Evolutionary conservation across 169 alveolate species (phyloP).

Genomic region (Cryptosporidium andersoni): DNA sequence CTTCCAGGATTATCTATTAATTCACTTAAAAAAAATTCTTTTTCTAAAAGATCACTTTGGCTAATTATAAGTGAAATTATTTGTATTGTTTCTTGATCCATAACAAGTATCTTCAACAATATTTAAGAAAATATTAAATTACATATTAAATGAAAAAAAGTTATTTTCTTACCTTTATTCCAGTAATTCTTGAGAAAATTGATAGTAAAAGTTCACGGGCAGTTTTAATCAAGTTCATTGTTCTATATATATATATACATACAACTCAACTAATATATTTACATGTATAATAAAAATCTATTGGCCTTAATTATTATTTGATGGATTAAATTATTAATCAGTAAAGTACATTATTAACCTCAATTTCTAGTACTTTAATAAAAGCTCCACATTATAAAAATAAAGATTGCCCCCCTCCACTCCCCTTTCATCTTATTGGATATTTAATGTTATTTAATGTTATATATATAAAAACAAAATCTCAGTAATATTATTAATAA

Average conservation of each 20-base stretch:
- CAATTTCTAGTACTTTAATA: too few species aligned
- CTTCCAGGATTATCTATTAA: conserved; percentile 79
- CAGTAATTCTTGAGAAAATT: conserved; percentile 42
- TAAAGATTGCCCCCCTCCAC: too few species aligned
- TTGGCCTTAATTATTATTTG: too few species aligned
- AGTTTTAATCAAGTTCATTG: conserved; percentile 12
- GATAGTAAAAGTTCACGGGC: conserved; percentile 28
- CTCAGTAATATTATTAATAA: too few species aligned
- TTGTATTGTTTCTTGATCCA: conserved; percentile 90
- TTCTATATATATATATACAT: not conserved
- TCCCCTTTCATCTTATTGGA: too few species aligned
- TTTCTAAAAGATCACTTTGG: conserved; percentile 88
- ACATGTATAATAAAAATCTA: too few species aligned
- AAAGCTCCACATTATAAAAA: too few species aligned
- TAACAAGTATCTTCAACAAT: conserved; percentile 84
- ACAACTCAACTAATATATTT: too few species aligned
- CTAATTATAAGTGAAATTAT: conserved; percentile 90
- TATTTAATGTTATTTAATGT: too few species aligned
- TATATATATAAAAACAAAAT: too few species aligned
- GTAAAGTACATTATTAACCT: too few species aligned
- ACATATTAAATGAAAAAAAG: not conserved
- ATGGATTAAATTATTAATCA: too few species aligned
- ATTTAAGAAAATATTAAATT: not conserved
- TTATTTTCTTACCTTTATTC: conserved; percentile 43
- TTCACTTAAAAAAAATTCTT: conserved; percentile 90